Evolutionary conservation across 140 eudicot genomes (phyloP).

Genomic region (Stevia rebaudiana): DNA sequence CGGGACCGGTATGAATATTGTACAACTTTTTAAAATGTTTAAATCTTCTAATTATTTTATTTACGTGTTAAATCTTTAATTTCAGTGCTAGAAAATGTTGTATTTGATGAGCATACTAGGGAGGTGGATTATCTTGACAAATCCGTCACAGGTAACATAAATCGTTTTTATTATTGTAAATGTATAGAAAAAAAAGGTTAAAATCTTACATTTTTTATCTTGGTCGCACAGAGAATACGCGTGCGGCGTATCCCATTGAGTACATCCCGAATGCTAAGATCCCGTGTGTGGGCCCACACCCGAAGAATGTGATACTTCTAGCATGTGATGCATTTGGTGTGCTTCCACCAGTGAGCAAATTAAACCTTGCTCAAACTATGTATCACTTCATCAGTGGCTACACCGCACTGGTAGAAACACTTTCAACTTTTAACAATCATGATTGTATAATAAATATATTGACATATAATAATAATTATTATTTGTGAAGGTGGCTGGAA

Average conservation of each 20-base stretch:
- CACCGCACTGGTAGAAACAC: constrained; percentile 70
- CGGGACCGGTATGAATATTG: constrained; percentile 64
- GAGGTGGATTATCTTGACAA: constrained; percentile 76
- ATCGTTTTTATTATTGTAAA: background rate
- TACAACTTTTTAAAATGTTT: background rate
- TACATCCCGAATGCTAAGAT: constrained; percentile 90
- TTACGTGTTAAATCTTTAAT: background rate
- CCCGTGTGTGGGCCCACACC: constrained; percentile 94
- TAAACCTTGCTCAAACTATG: constrained; percentile 92
- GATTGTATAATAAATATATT: background rate
- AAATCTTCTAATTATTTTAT: background rate
- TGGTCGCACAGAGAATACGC: constrained; percentile 64
- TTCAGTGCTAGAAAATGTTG: constrained; percentile 87
- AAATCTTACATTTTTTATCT: background rate
- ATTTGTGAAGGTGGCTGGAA: constrained; percentile 75
- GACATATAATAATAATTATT: background rate
- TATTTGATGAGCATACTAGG: constrained; percentile 82
- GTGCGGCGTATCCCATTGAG: constrained; percentile 96
- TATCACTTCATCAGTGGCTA: constrained; percentile 98
- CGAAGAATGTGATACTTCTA: constrained; percentile 88
- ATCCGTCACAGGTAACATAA: constrained; percentile 65
- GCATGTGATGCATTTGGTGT: constrained; percentile 99
- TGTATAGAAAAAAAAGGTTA: background rate
- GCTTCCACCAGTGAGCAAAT: constrained; percentile 98
- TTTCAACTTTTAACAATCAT: background rate